Evolutionary conservation across 805 yeast species (phyloP), one percentile per base, ranked within the genome.

Genomic region (Wickerhamiella musiphila): DNA sequence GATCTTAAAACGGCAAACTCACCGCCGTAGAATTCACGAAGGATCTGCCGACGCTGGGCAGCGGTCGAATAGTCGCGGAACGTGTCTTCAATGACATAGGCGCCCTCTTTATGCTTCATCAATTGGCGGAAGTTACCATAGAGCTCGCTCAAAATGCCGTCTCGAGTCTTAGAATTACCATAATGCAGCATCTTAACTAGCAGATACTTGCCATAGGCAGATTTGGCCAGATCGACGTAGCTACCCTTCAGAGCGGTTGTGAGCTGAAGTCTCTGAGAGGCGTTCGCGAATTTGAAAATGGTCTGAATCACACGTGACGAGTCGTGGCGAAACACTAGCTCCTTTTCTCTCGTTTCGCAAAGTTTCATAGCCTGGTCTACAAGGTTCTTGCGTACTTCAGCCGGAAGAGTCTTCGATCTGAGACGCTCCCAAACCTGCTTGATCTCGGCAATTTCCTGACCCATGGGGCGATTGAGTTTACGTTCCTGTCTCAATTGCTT

Each of bases 31-130:
- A 86, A 86, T 58, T 86, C 98, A 56, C 90, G 72, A 43, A 86
- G 71, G 78, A 86, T 84, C 57, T 81, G 94, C 35, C 70, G 69
- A 54, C 70, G 78, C 57, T 86, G 96, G 40, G 74, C 79, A 19
- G 76, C 67, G 16, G 82, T 70, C 8, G 94, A 71, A 54, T 84
- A 86, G 35, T 83, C 68, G 16, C 81, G 79, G 51, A 64, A 86
- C 48, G 81, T 63, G 63, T 86, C 98, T 57, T 86, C 96, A 42
- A 84, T 83, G 24, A 86, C 96, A 48, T 86, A 83, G 10, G 96
- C 96, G 57, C 95, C 98, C 64, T 86, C 96, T 60, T 78, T 76
- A 58, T 86, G 95, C 63, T 93, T 73, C 90, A 86, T 82, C 36
- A 86, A 63, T 57, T 82, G 86, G 53, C 94, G 68, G 48, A 81